Evolutionary conservation across 768 basidiomycete species (phyloP), one percentile per base, ranked within the genome.

Genomic region (Hygrophorus russula): DNA sequence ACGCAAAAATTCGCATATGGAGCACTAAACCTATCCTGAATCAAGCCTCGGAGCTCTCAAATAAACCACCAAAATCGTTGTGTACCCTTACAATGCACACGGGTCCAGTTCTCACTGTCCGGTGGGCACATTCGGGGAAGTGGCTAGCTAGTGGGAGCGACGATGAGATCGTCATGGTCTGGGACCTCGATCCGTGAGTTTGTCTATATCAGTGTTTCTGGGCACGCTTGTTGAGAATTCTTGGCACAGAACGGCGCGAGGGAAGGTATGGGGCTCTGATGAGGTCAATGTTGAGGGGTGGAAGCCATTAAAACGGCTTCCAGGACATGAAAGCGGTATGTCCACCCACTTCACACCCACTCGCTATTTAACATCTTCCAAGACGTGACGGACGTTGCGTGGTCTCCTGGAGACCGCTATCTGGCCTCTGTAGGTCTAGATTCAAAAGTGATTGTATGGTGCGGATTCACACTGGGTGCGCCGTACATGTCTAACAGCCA

Each of bases 111-210:
- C 66, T 98, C 20, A 78, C 82, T 11, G 85, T 97, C 13, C 65
- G 93, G 38, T 99, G 94, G 93, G 88, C 91, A 9, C 80, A 92
- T 61, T 88, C 85, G 8, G 96, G 96, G 8, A 67, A 84, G 40
- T 97, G 86, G 81, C 69, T 99, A 14, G 96, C 96, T 4, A 93
- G 88, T 55, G 96, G 96, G 15, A 90, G 91, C 50, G 96, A 99
- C 60, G 96, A 98, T 57, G 78, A 82, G 57, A 85, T 93, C 50
- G 80, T 96, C 24, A 87, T 98, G 82, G 80, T 98, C 29, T 99
- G 93, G 96, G 90, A 92, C 56, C 74, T 91, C 38, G 92, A 96
- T 63, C 90, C 88, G 91, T 96, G 58, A 67, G 91, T 77, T 42
- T 45, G 42, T 54, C 18, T 36, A 10, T 13, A 6, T 51, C 30